Conservation (phyloP, 805 yeast species). For the Wickerhamiella kazuoi region DNA sequence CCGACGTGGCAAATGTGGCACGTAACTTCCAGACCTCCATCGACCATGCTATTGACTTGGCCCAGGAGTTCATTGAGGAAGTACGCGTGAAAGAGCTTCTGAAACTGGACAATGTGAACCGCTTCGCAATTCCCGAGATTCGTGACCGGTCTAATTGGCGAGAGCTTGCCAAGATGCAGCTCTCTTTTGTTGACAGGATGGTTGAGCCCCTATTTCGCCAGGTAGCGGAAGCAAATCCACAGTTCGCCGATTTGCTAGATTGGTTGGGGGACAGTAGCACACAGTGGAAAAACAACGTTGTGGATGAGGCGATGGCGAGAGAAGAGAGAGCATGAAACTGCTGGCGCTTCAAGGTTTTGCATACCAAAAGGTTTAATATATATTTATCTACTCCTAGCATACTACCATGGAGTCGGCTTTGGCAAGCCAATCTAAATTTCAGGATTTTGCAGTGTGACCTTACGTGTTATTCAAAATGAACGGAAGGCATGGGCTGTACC, state of each 20-base stretch:
- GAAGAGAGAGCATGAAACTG: too few relatives aligned
- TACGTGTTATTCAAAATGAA: too few relatives aligned
- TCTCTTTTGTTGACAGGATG: neutral
- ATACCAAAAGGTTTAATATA: too few relatives aligned
- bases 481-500: too few relatives aligned
- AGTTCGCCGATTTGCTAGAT: neutral
- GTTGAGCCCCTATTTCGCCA: neutral
- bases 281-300: neutral
- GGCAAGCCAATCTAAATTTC: too few relatives aligned
- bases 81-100: slow-evolving; percentile 17
- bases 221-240: neutral
- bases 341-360: too few relatives aligned
- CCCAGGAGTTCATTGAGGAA: slow-evolving; percentile 1
- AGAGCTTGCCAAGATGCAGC: neutral
- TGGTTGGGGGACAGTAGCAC: neutral
- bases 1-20: slow-evolving; percentile 88
- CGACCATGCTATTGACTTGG: slow-evolving; percentile 1
- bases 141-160: neutral
- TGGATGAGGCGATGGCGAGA: too few relatives aligned
- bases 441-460: too few relatives aligned
- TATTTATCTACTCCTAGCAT: too few relatives aligned
- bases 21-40: slow-evolving; percentile 33
- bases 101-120: neutral
- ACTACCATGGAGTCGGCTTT: too few relatives aligned
- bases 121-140: neutral